Evolutionary conservation across 2,329 filamentous ascomycete genomes (phyloP), one percentile per base, ranked within the genome.

Genomic region (Acrodontium crateriforme): DNA sequence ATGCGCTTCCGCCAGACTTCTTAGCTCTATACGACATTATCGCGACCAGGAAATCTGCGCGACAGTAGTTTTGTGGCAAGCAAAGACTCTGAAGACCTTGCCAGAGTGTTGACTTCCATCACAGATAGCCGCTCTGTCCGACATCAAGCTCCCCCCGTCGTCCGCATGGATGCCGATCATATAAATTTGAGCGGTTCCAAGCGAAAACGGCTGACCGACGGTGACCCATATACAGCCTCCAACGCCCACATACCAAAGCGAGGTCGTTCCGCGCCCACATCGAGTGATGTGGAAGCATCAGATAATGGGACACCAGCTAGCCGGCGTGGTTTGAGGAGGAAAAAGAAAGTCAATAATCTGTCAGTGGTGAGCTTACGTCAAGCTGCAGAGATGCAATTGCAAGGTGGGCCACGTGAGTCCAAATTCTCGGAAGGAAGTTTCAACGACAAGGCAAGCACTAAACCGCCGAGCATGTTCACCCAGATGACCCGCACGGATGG

Each of bases 341-440:
- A 53, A 42, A 41, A 47, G 36, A 49, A 45, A 17, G 35, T 40
- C 16, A 39, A 39, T 30, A 52, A 52, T 34, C 41, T 54, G 18
- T 50, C 47, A 10, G 44, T 46, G 30, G 35, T 52, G 26, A 53
- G 46, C 33, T 46, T 50, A 12, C 44, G 47, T 13, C 49, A 54
- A 26, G 44, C 41, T 16, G 48, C 49, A 6, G 19, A 41, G 28
- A 28, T 40, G 22, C 41, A 44, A 16, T 34, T 34, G 18, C 27
- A 30, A 19, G 20, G 13, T 22, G 20, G 20, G 4, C 20, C 20
- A 22, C 71, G 59, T 50, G 72, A 56, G 62, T 91, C 67, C 45
- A 76, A 58, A 30, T 78, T 78, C 40, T 54, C 69, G 19, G 84
- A 93, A 56, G 84, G 78, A 21, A 87, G 78, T 45, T 87, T 93